A percentile compares a stretch with the other conserved stretches of the same genome.
phyloP scores from a whole-genome alignment of 2,329 filamentous ascomycete species.

The Stemphylium beticola region DNA sequence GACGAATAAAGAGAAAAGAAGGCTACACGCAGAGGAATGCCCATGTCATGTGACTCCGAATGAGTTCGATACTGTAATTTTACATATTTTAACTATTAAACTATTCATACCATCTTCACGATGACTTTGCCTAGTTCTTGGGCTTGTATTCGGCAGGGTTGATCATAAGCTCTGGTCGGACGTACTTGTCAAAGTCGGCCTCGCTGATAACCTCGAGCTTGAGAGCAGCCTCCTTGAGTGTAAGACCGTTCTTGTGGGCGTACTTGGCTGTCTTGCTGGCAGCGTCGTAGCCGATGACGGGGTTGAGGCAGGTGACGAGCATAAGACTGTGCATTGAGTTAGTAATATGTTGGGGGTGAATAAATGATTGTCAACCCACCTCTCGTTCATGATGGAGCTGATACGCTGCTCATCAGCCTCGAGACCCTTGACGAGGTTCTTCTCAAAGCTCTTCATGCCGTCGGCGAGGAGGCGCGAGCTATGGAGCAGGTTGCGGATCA shows the following conservation, averaged over 20 bases:
- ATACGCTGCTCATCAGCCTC: conserved; percentile 96
- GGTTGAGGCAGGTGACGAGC: conserved; percentile 81
- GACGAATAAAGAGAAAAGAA: too few species aligned
- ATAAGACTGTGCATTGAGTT: conserved; percentile 71
- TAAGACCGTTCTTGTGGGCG: conserved; percentile 96
- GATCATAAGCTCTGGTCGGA: conserved; percentile 95
- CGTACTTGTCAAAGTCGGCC: conserved; percentile 88
- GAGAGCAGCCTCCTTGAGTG: conserved; percentile 91
- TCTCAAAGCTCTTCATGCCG: conserved; percentile 93
- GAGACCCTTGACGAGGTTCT: conserved; percentile 86
- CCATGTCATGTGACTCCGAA: too few species aligned
- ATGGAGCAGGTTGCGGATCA: conserved; percentile 95
- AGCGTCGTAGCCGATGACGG: conserved; percentile 39
- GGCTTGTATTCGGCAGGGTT: conserved; percentile 73
- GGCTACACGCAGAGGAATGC: too few species aligned
- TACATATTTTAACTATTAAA: too few species aligned
- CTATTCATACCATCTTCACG: background rate
- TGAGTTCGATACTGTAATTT: too few species aligned
- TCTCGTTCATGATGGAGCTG: conserved; percentile 87
- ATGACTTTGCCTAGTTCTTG: conserved; percentile 9
- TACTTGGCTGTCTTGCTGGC: conserved; percentile 62
- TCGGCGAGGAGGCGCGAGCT: conserved; percentile 87
- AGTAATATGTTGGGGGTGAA: background rate
- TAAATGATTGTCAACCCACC: conserved; percentile 61
- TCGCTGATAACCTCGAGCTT: conserved; percentile 87